These are phyloP conservation scores for Simmondsia chinensis DNA, from an alignment of 148 eudicot species.

Conservation along the genomic window DNA sequence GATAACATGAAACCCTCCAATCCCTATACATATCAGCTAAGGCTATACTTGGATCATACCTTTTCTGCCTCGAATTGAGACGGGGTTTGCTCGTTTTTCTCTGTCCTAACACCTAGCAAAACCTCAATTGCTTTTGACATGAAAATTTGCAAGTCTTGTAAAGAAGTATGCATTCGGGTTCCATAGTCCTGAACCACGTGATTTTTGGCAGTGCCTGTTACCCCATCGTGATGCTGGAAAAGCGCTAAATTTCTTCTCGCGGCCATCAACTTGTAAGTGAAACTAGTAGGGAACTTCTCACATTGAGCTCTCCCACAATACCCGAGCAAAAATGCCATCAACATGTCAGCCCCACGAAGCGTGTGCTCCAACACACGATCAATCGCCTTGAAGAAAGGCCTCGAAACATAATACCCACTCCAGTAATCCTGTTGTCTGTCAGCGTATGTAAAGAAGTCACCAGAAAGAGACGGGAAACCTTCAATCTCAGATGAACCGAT, in stretches of 20 bases:
- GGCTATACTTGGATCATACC: constrained; percentile 43
- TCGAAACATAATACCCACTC: constrained; percentile 98
- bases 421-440: constrained; percentile 92
- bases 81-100: constrained; percentile 65
- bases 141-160: constrained; percentile 84
- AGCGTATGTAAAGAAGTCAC: constrained; percentile 95
- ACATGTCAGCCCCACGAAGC: constrained; percentile 79
- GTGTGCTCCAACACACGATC: constrained; percentile 95
- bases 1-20: no score
- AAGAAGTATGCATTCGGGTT: constrained; percentile 82
- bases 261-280: constrained; percentile 80
- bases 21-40: no score
- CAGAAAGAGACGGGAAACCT: constrained; percentile 90
- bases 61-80: constrained; percentile 77
- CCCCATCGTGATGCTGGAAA: constrained; percentile 99
- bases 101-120: constrained; percentile 69
- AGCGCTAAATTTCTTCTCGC: constrained; percentile 96
- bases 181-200: constrained; percentile 97
- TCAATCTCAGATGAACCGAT: constrained; percentile 75
- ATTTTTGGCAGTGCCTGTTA: constrained; percentile 94
- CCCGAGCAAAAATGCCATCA: constrained; percentile 82
- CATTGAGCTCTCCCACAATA: constrained; percentile 71
- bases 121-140: constrained; percentile 95
- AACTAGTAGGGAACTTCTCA: constrained; percentile 77
- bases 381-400: constrained; percentile 95